Conservation (phyloP, 805 yeast species). For the Zygotorulaspora florentina region DNA sequence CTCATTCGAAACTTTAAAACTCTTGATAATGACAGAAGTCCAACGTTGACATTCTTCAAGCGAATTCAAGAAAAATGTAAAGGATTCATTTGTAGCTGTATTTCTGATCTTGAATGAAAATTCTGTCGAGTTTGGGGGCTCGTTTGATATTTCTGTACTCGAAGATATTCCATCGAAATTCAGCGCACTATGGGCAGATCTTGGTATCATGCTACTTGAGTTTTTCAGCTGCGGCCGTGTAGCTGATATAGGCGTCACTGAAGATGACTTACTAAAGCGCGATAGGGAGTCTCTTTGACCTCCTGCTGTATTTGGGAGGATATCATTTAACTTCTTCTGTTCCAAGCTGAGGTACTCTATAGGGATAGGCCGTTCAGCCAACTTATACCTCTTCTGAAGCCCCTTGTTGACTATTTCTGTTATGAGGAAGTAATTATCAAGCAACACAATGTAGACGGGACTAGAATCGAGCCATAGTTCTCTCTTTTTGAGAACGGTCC, state of each 20-base stretch:
- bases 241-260: constrained; percentile 19
- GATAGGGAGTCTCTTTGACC: constrained; percentile 9
- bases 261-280: constrained; percentile 6
- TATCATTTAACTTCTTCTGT: constrained; percentile 33
- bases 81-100: constrained; percentile 53
- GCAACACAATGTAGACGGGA: constrained; percentile 48
- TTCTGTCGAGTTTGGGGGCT: constrained; percentile 13
- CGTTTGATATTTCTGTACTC: constrained; percentile 17
- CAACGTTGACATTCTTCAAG: constrained; percentile 53
- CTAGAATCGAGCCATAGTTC: constrained; percentile 60
- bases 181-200: constrained; percentile 11
- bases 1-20: constrained; percentile 41
- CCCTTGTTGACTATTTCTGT: constrained; percentile 52
- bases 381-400: constrained; percentile 34
- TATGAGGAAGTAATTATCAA: constrained; percentile 68
- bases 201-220: constrained; percentile 24
- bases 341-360: constrained; percentile 55
- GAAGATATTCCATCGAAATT: constrained; percentile 3
- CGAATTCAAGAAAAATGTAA: constrained; percentile 46
- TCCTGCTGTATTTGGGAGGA: constrained; percentile 8
- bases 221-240: constrained; percentile 22
- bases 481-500: constrained; percentile 55
- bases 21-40: constrained; percentile 48
- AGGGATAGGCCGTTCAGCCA: constrained; percentile 58
- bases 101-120: constrained; percentile 49